Evolutionary conservation across 352 stramenopile species (phyloP), one percentile per base, ranked within the genome.

Genomic region (Phytophthora constricta): DNA sequence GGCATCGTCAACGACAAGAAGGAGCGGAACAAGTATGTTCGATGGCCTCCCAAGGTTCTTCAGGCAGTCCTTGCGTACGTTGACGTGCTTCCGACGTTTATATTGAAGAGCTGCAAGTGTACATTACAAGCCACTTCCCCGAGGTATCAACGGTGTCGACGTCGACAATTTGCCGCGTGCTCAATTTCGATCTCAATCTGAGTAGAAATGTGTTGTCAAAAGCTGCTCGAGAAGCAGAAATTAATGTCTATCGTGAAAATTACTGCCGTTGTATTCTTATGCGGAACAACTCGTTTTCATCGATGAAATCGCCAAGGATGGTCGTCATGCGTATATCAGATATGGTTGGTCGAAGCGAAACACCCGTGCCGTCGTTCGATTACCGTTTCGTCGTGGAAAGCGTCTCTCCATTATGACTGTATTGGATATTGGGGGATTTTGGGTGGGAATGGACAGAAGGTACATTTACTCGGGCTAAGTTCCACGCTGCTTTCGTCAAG

Each of bases 401-500:
- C 20, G 39, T 5, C 19, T 66, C 1, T 59, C 46, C 9, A 46
- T 37, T 28, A 8, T 66, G 58, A 39, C 49, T 8, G 58, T 37
- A 19, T 17, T 60, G 7, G 49, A 59, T 26, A 26, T 37, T 8
- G 27, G 57, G 48, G 1, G 31, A 37, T 57, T 34, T 68, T 22
- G 46, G 2, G 0, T 58, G 60, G 43, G 43, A 48, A 17, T 62
- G 19, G 13, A 48, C 37, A 16, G 33, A 62, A 42, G 52, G 49
- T 9, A 58, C 58, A 5, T 65, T 53, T 45, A 39, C 47, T 16
- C 3, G 46, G 8, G 14, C 11, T 20, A 76, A 86, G 9, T 87
- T 98, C 23, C 93, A 97, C 61, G 59, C 79, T 28, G 76, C 84
- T 27, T 97, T 98, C 62, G 65, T 61, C 5, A 28, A 28, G n/a